Percentiles rank a stretch among this genome's conserved stretches.
phyloP scores from a whole-genome alignment of 176 grass and related monocot genomes.

The Triticum dicoccoides region DNA sequence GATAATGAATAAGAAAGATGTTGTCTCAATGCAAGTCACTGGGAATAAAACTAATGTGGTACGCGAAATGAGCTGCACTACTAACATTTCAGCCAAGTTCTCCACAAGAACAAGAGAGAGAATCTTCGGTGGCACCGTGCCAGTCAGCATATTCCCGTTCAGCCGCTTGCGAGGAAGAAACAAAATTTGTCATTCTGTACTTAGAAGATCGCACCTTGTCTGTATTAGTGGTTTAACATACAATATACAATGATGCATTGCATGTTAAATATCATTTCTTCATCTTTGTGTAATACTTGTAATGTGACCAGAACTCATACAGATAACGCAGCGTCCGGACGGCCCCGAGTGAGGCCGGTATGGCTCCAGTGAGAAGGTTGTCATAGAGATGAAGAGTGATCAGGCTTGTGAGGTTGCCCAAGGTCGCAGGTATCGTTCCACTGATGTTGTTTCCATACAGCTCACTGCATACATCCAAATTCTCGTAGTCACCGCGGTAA shows the following conservation, averaged over 20 bases:
- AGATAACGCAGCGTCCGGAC: slow-evolving; percentile 11
- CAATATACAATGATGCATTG: no score
- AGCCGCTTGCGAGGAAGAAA: slow-evolving; percentile 15
- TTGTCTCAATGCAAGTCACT: neutral
- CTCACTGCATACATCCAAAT: neutral
- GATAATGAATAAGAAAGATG: neutral
- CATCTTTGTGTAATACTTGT: neutral
- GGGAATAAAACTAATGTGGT: neutral
- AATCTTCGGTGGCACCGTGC: slow-evolving; percentile 17
- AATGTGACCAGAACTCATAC: neutral
- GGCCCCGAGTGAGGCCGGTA: slow-evolving; percentile 8
- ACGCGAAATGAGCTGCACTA: neutral
- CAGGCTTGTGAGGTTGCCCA: slow-evolving; percentile 20
- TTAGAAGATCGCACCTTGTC: neutral
- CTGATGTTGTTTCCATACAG: slow-evolving; percentile 11
- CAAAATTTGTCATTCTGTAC: neutral
- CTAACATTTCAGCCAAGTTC: slow-evolving; percentile 35
- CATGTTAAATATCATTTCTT: neutral
- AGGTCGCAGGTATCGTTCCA: slow-evolving; percentile 8
- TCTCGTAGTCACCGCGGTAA: no score
- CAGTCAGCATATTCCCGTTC: neutral
- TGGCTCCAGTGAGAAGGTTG: neutral
- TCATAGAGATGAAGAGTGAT: slow-evolving; percentile 20
- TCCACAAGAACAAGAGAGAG: slow-evolving; percentile 25
- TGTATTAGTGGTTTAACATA: neutral